These are phyloP conservation scores for Penicillium goetzii DNA, from an alignment of 495 filamentous ascomycete genomes.

Conservation along the genomic window DNA sequence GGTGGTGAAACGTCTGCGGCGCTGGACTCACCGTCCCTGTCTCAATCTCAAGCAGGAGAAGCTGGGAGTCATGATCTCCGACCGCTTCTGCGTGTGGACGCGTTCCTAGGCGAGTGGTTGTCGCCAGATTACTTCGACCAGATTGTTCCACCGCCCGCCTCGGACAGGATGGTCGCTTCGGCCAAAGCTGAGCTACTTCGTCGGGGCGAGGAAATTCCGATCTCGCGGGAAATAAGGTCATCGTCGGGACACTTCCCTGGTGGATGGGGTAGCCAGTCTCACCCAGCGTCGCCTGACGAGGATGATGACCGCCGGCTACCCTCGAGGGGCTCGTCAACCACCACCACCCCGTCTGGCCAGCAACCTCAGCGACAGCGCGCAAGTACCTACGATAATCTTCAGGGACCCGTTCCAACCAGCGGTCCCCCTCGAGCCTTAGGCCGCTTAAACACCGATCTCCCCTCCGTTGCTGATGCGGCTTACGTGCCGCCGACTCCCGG, in stretches of 20 bases:
- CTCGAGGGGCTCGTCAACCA: neutral
- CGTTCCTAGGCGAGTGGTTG: slow-evolving; percentile 95
- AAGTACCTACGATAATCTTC: slow-evolving; percentile 36
- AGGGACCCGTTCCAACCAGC: slow-evolving; percentile 19
- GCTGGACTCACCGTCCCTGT: slow-evolving; percentile 10
- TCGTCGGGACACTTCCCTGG: slow-evolving; percentile 60
- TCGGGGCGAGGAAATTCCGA: slow-evolving; percentile 56
- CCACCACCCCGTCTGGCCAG: neutral
- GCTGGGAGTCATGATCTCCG: slow-evolving; percentile 26
- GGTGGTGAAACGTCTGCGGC: slow-evolving; percentile 21
- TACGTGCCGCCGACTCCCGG: slow-evolving; percentile 79
- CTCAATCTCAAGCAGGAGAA: slow-evolving; percentile 2
- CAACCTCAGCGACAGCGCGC: slow-evolving; percentile 36
- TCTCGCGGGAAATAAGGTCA: slow-evolving; percentile 30
- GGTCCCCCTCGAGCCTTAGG: slow-evolving; percentile 25
- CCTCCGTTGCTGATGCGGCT: slow-evolving; percentile 32
- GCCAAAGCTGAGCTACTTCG: slow-evolving; percentile 85
- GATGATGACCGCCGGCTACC: slow-evolving; percentile 28
- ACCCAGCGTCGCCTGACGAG: slow-evolving; percentile 28
- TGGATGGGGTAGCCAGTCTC: slow-evolving; percentile 56
- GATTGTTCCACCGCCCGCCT: slow-evolving; percentile 86
- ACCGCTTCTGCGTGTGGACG: slow-evolving; percentile 72
- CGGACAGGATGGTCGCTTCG: slow-evolving; percentile 79
- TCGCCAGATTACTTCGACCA: slow-evolving; percentile 88
- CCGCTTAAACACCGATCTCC: slow-evolving; percentile 41